Conservation (phyloP, 352 stramenopile genomes). For the Ochromonadaceae sp. region DNA sequence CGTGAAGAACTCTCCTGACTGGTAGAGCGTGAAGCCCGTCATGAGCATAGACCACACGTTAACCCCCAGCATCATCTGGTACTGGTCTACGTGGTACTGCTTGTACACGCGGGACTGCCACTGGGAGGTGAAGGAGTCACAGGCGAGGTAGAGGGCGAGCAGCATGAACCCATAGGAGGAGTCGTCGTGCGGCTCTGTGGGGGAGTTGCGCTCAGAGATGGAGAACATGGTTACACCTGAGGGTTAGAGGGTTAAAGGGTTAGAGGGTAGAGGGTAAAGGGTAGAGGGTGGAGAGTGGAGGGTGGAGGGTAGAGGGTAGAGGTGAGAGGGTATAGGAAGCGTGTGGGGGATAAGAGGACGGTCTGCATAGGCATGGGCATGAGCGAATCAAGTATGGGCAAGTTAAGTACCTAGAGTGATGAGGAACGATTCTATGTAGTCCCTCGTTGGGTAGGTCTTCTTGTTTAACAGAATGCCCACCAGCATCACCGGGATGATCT, state of each 20-base stretch:
- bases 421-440: conserved; percentile 48
- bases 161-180: conserved; percentile 46
- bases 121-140: conserved; percentile 63
- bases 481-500: conserved; percentile 66
- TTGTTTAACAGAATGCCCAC: conserved; percentile 59
- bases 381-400: background rate
- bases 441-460: conserved; percentile 40
- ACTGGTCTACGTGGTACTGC: conserved; percentile 54
- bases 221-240: background rate
- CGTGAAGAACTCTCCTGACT: conserved; percentile 45
- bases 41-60: conserved; percentile 55
- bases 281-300: too few species aligned
- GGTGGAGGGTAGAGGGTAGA: too few species aligned
- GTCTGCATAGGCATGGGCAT: too few species aligned
- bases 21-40: conserved; percentile 41
- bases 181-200: conserved; percentile 16
- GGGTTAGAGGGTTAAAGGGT: background rate
- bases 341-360: too few species aligned
- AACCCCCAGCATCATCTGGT: conserved; percentile 64
- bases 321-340: background rate
- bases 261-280: too few species aligned
- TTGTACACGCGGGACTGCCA: conserved; percentile 57
- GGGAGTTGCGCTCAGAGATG: conserved; percentile 11
- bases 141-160: conserved; percentile 49
- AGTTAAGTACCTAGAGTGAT: conserved; percentile 20